A percentile compares a stretch with the other conserved stretches of the same genome.
Evolutionary conservation across 179 eudicot genomes (phyloP).

Genomic region (Actinidia arguta): DNA sequence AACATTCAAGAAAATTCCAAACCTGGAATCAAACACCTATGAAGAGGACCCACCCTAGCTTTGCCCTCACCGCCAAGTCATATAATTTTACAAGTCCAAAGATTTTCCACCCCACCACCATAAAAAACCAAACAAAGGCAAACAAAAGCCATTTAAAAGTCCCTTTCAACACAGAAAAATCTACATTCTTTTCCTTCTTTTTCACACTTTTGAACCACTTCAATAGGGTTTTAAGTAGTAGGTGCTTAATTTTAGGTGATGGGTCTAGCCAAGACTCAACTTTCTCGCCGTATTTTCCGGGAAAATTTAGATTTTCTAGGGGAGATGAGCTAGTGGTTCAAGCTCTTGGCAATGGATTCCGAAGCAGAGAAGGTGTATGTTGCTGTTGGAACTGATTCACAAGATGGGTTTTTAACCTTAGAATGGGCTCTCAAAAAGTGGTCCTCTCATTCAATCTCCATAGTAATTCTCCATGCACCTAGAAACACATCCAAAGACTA

Average conservation of each 20-base stretch:
- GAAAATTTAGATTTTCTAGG: background rate
- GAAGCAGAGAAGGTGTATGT: conserved; percentile 68
- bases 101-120: background rate
- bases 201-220: background rate
- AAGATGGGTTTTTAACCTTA: conserved; percentile 67
- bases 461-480: conserved; percentile 63
- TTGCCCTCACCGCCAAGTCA: background rate
- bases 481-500: conserved; percentile 37
- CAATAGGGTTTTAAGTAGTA: too few species aligned
- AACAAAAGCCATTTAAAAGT: background rate
- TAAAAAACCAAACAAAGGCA: background rate
- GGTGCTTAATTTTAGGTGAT: background rate
- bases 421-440: conserved; percentile 73
- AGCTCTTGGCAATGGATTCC: conserved; percentile 29
- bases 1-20: conserved; percentile 3
- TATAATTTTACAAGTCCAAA: background rate
- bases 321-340: conserved; percentile 12
- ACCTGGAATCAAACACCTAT: background rate
- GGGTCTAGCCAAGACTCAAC: background rate
- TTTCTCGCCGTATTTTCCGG: background rate
- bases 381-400: conserved; percentile 57
- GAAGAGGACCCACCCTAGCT: background rate
- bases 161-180: background rate
- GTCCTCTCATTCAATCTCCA: conserved; percentile 54
- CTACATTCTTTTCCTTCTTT: background rate